Conservation (phyloP, 306 rosid genomes). For the Ochetophila trinervis region DNA sequence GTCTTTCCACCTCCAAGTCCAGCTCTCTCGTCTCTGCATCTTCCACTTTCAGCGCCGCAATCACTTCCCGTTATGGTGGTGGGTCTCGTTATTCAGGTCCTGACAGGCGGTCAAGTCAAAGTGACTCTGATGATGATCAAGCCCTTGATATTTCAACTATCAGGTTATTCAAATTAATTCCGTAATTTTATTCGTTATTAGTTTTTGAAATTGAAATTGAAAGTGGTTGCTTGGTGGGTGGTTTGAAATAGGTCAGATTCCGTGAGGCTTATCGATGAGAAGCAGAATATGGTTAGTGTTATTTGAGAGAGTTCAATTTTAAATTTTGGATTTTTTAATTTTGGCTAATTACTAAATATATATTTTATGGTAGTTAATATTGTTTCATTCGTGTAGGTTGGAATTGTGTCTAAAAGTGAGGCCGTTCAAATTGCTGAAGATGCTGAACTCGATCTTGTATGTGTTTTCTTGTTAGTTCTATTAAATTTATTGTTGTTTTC, state of each 20-base stretch:
- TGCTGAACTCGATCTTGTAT: constrained; percentile 83
- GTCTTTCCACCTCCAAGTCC: constrained; percentile 31
- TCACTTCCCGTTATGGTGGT: constrained; percentile 55
- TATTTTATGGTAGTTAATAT: constrained; percentile 1
- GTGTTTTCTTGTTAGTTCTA: background rate
- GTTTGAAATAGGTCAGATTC: constrained; percentile 63
- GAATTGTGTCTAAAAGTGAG: constrained; percentile 61
- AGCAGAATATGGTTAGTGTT: constrained; percentile 83
- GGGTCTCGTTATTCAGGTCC: constrained; percentile 41
- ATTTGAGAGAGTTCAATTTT: background rate
- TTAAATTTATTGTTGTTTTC: background rate
- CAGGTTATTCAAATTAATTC: constrained; percentile 36
- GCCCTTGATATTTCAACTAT: constrained; percentile 61
- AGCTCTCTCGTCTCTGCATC: constrained; percentile 27
- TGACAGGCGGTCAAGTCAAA: constrained; percentile 31
- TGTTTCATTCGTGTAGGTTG: constrained; percentile 52
- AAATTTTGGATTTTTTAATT: too few relatives aligned
- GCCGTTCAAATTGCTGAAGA: constrained; percentile 76
- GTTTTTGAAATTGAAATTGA: constrained; percentile 3
- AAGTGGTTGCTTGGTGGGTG: constrained; percentile 21
- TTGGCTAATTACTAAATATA: too few relatives aligned
- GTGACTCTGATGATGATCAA: constrained; percentile 47
- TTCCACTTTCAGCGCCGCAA: constrained; percentile 18
- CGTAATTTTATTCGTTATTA: background rate
- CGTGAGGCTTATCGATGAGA: constrained; percentile 84